Evolutionary conservation across 495 filamentous ascomycete genomes (phyloP), one percentile per base, ranked within the genome.

Genomic region (Ramalina peruviana): DNA sequence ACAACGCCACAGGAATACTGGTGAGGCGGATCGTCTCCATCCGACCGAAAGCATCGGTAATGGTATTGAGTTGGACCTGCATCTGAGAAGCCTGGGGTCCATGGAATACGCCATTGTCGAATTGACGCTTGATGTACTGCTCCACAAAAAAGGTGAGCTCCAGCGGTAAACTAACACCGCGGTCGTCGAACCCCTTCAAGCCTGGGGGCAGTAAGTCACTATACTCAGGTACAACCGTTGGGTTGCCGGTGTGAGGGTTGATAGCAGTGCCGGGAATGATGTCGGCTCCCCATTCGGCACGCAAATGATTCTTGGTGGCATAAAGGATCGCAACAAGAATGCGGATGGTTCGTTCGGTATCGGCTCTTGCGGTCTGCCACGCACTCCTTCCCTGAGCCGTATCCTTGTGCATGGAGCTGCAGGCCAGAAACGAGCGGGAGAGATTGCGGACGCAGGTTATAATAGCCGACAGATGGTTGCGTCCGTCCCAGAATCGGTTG

Each of bases 11-110:
- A 10, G 83, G 83, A 51, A 86, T 81, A 0, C 81, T 81, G 1
- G 82, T 85, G 26, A 81, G 60, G 44, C 76, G 68, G 38, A 87
- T 87, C 3, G 81, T 85, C 63, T 88, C 83, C 82, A 87, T 82
- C 43, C 67, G 68, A 19, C 81, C 81, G 63, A 81, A 85, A 1
- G 81, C 78, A 52, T 82, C 74, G 36, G 74, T 69, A 41, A 87
- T 58, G 4, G 63, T 61, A 57, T 81, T 79, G 47, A 88, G 58
- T 59, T 84, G 76, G 1, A 67, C 71, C 55, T 75, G 77, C 72
- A 87, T 72, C 52, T 75, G 68, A 50, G 69, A 71, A 9, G 79
- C 74, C n/a, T 76, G 72, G 21, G 80, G 80, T 4, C 76, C 73
- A 57, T 76, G 67, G 55, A 79, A 81, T 72, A 75, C 78, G 3